Evolutionary conservation across 768 basidiomycete genomes (phyloP), one percentile per base, ranked within the genome.

Genomic region (Galerina sulciceps): DNA sequence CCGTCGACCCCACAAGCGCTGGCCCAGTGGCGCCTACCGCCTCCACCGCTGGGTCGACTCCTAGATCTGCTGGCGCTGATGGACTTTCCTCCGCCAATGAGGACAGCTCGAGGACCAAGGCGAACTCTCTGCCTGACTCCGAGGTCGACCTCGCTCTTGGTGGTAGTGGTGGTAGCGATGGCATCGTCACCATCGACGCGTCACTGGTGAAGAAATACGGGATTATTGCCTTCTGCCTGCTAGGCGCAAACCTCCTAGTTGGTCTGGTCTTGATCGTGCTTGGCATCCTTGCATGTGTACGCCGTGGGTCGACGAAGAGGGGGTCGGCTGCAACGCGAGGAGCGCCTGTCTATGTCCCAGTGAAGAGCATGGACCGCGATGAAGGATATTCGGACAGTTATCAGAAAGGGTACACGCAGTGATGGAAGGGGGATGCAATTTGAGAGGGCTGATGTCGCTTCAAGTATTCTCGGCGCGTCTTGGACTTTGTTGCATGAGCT

Each of bases 241-340:
- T 31, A 4, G 26, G 26, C 26, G 26, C 26, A 3, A 31, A 31
- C 26, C 26, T 31, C 26, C 2, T 31, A 31, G 26, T 31, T 8
- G 26, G 26, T 31, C 2, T 31, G 1, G 26, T 31, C 36, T 15
- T 51, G 20, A 26, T 6, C 13, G 4, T 37, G 13, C 26, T 76
- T 14, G 65, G 63, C 1, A 57, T 71, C 15, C 51, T 72, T 52
- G 67, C 38, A 41, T 75, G 63, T 43, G 49, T 72, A n/a, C 61
- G 69, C 36, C 65, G 63, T 22, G 68, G 73, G 11, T 57, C 46
- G 22, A 57, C 40, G 53, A 43, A 37, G 46, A 52, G 18, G 17
- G 15, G 34, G 11, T 23, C 37, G 41, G 36, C 10, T 18, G 41
- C 38, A 6, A 22, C 20, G 41, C 31, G 47, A 40, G 34, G 54